Base-by-base conservation (phyloP, 495 filamentous ascomycete genomes). In the Penicillium canescens region DNA sequence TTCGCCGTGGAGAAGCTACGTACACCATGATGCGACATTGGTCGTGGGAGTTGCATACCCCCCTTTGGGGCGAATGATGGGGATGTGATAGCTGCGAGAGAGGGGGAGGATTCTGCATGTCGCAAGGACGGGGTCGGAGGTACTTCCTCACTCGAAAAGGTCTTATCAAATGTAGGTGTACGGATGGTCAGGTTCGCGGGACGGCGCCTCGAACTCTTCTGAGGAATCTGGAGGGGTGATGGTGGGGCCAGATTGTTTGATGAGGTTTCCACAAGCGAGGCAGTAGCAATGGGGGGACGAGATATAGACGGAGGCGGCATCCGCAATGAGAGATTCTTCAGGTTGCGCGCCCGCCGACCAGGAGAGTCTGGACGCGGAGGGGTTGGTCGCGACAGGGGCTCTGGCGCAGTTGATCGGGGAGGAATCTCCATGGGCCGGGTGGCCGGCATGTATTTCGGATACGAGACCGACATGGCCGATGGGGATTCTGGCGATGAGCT, bases 401-500 rank as follows among this genome's bases (percentile, higher is more conserved):
- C 31, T 11, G 51, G 43, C 57, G 56, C 63, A n/a, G 47, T 51
- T 33, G 57, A 38, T 24, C 50, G 55, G 38, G 61, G 26, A 18
- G 58, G 31, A 41, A 62, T 58, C 42, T 68, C 68, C 36, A 68
- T 34, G 26, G 67, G 69, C 43, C 64, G 65, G 12, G 62, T 39
- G 6, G 65, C 55, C 9, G 66, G 60, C 26, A 62, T 67, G 46
- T 72, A 75, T 54, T 75, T 75, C 4, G 68, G 63, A 46, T 76
- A 78, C 3, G 72, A 65, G 36, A 73, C 39, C 1, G 73, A 65
- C 68, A 78, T 71, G 2, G 88, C 84, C 16, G 86, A 79, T 9
- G 90, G 88, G 8, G 92, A 93, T 67, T 96, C 91, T 13, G 92
- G 90, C 2, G 93, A 96, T 2, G 94, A 94, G 79, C 87, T 89